Evolutionary conservation across 495 filamentous ascomycete species (phyloP).

Genomic region (Penicillium subrubescens): DNA sequence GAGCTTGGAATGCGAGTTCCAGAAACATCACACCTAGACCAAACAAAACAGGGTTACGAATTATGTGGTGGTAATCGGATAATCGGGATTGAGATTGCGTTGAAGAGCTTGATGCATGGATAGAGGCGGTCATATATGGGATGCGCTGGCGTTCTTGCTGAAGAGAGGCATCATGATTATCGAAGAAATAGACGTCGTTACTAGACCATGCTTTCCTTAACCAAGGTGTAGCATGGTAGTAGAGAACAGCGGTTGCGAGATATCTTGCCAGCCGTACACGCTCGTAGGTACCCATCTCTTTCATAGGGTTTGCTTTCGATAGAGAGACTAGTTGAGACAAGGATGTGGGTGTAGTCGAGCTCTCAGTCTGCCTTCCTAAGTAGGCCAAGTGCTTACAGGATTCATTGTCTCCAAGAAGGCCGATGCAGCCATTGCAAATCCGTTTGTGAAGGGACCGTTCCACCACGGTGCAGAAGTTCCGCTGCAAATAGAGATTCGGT

Average conservation of each 20-base stretch:
- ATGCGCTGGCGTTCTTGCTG: too few relatives aligned
- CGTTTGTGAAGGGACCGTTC: not conserved
- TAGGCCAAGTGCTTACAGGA: not conserved
- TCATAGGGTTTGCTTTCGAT: not conserved
- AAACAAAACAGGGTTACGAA: not conserved
- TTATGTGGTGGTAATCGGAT: not conserved
- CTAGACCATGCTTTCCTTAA: not conserved
- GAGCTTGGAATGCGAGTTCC: not conserved
- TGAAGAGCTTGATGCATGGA: not conserved
- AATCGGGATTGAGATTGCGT: not conserved
- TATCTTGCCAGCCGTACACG: not conserved
- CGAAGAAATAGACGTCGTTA: not conserved
- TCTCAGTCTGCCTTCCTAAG: not conserved
- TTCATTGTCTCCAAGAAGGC: not conserved
- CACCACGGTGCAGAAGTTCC: not conserved
- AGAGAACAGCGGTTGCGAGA: not conserved
- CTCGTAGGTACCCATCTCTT: not conserved
- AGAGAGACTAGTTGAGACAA: not conserved
- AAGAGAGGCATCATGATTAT: not conserved
- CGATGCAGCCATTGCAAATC: not conserved
- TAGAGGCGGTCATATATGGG: not conserved
- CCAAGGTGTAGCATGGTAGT: not conserved
- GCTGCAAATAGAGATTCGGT: not conserved
- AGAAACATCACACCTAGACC: not conserved
- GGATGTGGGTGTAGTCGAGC: not conserved